These are phyloP conservation scores for Entophlyctis luteolus DNA, from an alignment of 192 early-diverging fungal species.

Conservation along the genomic window DNA sequence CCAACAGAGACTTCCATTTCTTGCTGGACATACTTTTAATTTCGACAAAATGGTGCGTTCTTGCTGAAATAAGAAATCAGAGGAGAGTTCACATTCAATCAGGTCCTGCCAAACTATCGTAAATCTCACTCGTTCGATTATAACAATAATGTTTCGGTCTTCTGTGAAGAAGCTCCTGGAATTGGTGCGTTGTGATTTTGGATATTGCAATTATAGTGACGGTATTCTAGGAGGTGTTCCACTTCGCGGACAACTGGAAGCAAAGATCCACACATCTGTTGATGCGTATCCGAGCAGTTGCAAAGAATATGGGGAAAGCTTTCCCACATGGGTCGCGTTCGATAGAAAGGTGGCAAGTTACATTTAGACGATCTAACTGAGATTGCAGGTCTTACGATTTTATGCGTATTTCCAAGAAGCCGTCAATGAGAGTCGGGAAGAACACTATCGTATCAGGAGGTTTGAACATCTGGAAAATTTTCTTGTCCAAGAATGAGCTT, in stretches of 20 bases:
- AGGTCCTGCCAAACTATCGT: conserved; percentile 41
- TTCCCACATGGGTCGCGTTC: conserved; percentile 60
- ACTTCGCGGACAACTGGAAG: conserved; percentile 41
- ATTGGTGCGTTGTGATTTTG: conserved; percentile 43
- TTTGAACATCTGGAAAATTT: conserved; percentile 15
- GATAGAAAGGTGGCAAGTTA: conserved; percentile 45
- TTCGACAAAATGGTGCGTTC: conserved; percentile 34
- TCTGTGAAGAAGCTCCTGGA: conserved; percentile 45
- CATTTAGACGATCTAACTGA: neutral
- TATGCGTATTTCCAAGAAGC: conserved; percentile 63
- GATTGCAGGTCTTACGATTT: conserved; percentile 51
- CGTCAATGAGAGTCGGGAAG: conserved; percentile 52
- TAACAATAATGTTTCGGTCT: conserved; percentile 49
- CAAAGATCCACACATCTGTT: conserved; percentile 50
- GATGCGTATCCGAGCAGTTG: conserved; percentile 47
- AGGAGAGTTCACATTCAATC: neutral
- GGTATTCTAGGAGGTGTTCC: conserved; percentile 37
- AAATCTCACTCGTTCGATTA: conserved; percentile 63
- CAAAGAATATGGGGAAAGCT: conserved; percentile 29
- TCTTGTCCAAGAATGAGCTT: neutral
- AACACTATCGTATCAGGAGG: conserved; percentile 59
- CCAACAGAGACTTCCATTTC: conserved; percentile 46
- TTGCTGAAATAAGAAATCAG: neutral
- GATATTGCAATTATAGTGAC: neutral
- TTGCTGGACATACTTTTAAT: conserved; percentile 46